A percentile compares a stretch with the other conserved stretches of the same genome.
These are phyloP conservation scores for Luzula sylvatica DNA, from an alignment of 176 grass and related monocot species.

Conservation along the genomic window DNA sequence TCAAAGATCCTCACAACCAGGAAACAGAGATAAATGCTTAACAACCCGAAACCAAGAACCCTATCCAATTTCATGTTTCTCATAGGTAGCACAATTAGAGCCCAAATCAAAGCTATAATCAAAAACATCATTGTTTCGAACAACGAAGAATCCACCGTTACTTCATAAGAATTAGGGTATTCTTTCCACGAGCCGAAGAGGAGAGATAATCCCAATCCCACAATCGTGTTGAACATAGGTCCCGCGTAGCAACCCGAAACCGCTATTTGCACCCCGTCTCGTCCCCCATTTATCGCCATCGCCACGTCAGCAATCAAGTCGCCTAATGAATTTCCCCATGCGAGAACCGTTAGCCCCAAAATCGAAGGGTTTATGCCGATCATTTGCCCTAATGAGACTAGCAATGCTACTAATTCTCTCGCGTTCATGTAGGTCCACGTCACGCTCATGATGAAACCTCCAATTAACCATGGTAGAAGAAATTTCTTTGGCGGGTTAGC, in stretches of 20 bases:
- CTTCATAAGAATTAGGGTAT: slow-evolving; percentile 35
- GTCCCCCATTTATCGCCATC: slow-evolving; percentile 46
- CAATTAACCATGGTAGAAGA: slow-evolving; percentile 49
- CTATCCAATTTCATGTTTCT: slow-evolving; percentile 65
- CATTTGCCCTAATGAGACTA: slow-evolving; percentile 62
- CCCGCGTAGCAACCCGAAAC: slow-evolving; percentile 72
- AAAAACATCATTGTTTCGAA: slow-evolving; percentile 72
- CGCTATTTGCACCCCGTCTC: slow-evolving; percentile 61
- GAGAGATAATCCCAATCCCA: slow-evolving; percentile 61
- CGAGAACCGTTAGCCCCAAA: slow-evolving; percentile 69
- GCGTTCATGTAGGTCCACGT: slow-evolving; percentile 75
- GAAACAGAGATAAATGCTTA: slow-evolving; percentile 69
- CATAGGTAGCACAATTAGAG: slow-evolving; percentile 53
- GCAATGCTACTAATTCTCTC: slow-evolving; percentile 58
- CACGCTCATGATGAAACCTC: slow-evolving; percentile 81
- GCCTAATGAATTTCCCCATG: slow-evolving; percentile 86
- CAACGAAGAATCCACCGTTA: slow-evolving; percentile 34
- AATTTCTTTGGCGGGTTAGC: slow-evolving; percentile 9
- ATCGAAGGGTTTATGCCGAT: slow-evolving; percentile 48
- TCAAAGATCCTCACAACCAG: slow-evolving; percentile 23
- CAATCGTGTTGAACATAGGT: slow-evolving; percentile 71
- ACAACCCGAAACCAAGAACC: slow-evolving; percentile 45
- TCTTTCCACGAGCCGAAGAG: slow-evolving; percentile 35
- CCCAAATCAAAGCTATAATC: slow-evolving; percentile 43
- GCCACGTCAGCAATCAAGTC: slow-evolving; percentile 70